Evolutionary conservation across 176 grass and related monocot genomes (phyloP).

Genomic region (Eragrostis nindensis): DNA sequence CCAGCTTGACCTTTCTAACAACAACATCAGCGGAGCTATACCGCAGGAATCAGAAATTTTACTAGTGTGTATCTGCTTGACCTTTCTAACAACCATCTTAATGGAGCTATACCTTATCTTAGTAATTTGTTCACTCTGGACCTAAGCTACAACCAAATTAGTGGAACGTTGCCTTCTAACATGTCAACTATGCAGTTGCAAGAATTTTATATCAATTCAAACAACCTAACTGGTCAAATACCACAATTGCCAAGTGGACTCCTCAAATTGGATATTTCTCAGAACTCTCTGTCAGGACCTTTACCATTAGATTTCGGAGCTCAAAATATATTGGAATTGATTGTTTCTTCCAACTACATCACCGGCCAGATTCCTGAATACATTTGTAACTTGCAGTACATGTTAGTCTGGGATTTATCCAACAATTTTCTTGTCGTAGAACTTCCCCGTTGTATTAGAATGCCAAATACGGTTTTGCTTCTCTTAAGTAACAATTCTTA

Average conservation of each 20-base stretch:
- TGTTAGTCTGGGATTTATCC: too few relatives aligned
- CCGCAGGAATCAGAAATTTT: not conserved
- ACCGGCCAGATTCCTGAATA: too few relatives aligned
- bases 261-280: not conserved
- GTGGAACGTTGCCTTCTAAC: conserved; percentile 7
- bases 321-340: not conserved
- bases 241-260: not conserved
- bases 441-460: too few relatives aligned
- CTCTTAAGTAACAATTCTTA: not conserved
- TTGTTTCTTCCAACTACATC: conserved; percentile 24
- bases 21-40: conserved; percentile 11
- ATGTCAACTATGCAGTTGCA: too few relatives aligned
- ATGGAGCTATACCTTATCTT: not conserved
- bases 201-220: too few relatives aligned
- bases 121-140: too few relatives aligned
- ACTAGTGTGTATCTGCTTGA: not conserved
- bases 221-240: not conserved
- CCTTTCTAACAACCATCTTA: not conserved
- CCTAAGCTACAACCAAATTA: too few relatives aligned
- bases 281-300: not conserved
- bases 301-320: not conserved
- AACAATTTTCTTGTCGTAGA: too few relatives aligned
- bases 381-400: too few relatives aligned
- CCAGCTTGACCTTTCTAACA: not conserved
- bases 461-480: not conserved